These are phyloP conservation scores for Cladosporium oxysporum DNA, from an alignment of 2,329 filamentous ascomycete genomes.

Conservation along the genomic window DNA sequence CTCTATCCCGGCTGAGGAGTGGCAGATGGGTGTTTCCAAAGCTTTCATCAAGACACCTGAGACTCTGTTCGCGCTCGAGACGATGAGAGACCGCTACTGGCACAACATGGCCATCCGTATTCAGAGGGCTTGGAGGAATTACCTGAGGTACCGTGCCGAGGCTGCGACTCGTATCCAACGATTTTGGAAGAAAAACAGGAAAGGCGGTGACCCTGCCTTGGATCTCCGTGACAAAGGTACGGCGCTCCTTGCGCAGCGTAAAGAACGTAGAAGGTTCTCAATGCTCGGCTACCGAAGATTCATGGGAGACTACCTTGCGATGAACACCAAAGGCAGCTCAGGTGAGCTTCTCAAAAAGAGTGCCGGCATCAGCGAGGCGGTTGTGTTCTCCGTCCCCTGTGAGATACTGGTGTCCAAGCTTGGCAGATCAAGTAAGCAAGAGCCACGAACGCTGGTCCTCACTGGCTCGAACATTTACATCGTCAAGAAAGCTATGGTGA, in stretches of 20 bases:
- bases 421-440: conserved; percentile 90
- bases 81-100: conserved; percentile 98
- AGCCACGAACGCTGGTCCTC: conserved; percentile 79
- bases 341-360: conserved; percentile 78
- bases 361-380: conserved; percentile 70
- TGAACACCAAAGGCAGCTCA: conserved; percentile 76
- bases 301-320: conserved; percentile 89
- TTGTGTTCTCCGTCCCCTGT: conserved; percentile 86
- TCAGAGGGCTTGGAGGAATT: conserved; percentile 95
- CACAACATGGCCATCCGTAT: conserved; percentile 99
- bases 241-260: conserved; percentile 74
- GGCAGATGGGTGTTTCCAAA: conserved; percentile 95
- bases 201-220: conserved; percentile 84
- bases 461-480: conserved; percentile 82
- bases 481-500: conserved; percentile 78
- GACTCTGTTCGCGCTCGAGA: conserved; percentile 92
- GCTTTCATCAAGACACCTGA: conserved; percentile 98
- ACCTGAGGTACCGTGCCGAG: conserved; percentile 87
- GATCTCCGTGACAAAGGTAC: conserved; percentile 88
- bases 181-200: conserved; percentile 86
- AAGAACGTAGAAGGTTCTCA: conserved; percentile 89
- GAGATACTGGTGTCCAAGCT: conserved; percentile 93
- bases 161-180: conserved; percentile 91
- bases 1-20: conserved; percentile 91
- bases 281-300: conserved; percentile 88